A percentile compares a stretch with the other conserved stretches of the same genome.
Evolutionary conservation across 2,329 filamentous ascomycete species (phyloP).

Genomic region (Aspergillus sclerotialis): DNA sequence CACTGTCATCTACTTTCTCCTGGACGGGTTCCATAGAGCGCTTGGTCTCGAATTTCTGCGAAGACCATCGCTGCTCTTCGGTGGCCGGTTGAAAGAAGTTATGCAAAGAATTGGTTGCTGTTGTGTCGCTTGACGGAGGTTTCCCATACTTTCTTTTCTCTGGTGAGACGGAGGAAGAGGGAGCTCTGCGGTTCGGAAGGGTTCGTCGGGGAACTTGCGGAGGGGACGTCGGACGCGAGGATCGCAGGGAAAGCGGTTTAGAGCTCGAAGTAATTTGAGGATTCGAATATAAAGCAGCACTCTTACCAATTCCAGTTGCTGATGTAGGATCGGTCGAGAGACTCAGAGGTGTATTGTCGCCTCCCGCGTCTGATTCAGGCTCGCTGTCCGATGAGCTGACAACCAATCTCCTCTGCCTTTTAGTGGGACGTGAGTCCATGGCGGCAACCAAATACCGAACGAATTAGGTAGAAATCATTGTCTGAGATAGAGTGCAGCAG

Average conservation of each 20-base stretch:
- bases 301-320: background rate
- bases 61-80: conserved; percentile 33
- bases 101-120: conserved; percentile 30
- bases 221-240: conserved; percentile 8
- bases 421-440: conserved; percentile 31
- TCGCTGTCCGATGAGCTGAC: conserved; percentile 23
- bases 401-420: conserved; percentile 29
- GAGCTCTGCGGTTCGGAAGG: conserved; percentile 8
- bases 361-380: conserved; percentile 6
- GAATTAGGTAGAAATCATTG: conserved; percentile 1
- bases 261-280: background rate
- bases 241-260: conserved; percentile 5
- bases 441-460: conserved; percentile 4
- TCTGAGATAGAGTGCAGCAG: background rate
- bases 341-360: background rate
- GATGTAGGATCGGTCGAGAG: background rate
- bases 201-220: conserved; percentile 2
- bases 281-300: background rate
- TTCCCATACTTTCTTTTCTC: conserved; percentile 21
- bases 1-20: conserved; percentile 19
- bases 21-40: conserved; percentile 5
- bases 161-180: conserved; percentile 24
- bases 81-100: conserved; percentile 35
- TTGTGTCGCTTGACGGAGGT: too few relatives aligned
- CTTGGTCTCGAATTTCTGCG: conserved; percentile 18